Base-by-base conservation (phyloP, 495 filamentous ascomycete species). In the Aspergillus conjunctus region DNA sequence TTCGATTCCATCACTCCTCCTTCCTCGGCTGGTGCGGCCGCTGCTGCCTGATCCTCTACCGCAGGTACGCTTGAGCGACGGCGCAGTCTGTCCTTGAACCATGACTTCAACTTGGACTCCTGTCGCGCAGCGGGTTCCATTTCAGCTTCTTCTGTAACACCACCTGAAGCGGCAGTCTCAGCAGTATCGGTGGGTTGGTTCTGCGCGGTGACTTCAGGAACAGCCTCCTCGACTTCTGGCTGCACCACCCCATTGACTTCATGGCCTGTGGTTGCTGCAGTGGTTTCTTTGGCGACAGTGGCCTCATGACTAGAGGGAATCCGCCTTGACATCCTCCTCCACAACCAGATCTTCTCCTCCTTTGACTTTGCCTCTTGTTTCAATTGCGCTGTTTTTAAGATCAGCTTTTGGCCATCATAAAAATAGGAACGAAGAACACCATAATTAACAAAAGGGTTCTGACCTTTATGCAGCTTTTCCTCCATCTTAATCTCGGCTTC, bases 1-100 rank as follows among this genome's bases (percentile, higher is more conserved):
- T 53, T 21, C 17, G 48, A 49, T 37, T 46, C 50, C n/a, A 4
- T 21, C 32, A 39, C 33, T 11, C 10, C 20, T n/a, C 37, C 44
- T 46, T 26, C 56, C 44, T 55, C 63, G 10, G 18, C 54, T 22
- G 18, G 44, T 30, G 46, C 56, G 6, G 33, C 52, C 17, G 20
- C 45, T 45, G 30, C 53, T 21, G 44, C 59, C 18, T 39, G 7
- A 18, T 22, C 22, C 21, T 58, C 64, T 31, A 55, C 49, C 51
- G 61, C 58, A 7, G 55, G 46, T 20, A 66, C 68, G 69, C 77
- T 71, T 58, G 71, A 49, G 18, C 72, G 71, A 55, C 81, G 77
- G 0, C 77, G 73, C 43, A 88, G 75, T 51, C 78, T 81, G 8
- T 71, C 79, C 64, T 83, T 85, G 45, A 90, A 71, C 86, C 86